These are phyloP conservation scores for Fusarium vanettenii DNA, from an alignment of 2,329 filamentous ascomycete genomes.

Conservation along the genomic window DNA sequence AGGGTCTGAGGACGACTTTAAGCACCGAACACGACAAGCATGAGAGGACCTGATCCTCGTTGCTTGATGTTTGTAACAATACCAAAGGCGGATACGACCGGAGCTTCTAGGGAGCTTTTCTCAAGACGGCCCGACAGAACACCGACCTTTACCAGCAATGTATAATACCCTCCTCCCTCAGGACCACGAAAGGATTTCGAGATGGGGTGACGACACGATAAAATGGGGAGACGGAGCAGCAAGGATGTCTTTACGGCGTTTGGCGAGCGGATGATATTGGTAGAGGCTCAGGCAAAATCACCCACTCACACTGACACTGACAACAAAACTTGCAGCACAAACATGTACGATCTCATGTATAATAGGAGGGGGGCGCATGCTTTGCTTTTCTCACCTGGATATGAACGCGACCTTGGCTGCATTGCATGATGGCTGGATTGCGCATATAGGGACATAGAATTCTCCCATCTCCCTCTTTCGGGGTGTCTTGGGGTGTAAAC, in stretches of 20 bases:
- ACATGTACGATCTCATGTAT: slow-evolving; percentile 31
- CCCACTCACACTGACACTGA: slow-evolving; percentile 11
- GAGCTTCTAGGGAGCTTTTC: background rate
- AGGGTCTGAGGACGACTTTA: background rate
- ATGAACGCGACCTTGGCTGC: slow-evolving; percentile 2
- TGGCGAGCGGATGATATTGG: slow-evolving; percentile 15
- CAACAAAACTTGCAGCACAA: background rate
- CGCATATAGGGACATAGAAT: slow-evolving; percentile 1
- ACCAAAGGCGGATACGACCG: background rate
- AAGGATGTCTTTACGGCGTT: slow-evolving; percentile 26
- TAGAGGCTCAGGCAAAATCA: slow-evolving; percentile 15
- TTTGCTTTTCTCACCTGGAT: background rate
- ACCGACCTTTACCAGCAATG: slow-evolving; percentile 8
- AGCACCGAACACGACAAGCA: background rate
- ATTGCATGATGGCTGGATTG: background rate
- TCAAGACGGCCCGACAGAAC: background rate
- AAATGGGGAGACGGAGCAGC: slow-evolving; percentile 13
- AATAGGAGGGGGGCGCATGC: slow-evolving; percentile 7
- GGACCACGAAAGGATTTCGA: slow-evolving; percentile 1
- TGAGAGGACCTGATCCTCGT: background rate
- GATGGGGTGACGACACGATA: slow-evolving; percentile 2
- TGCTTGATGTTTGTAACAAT: slow-evolving; percentile 22
- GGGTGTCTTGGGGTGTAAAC: background rate
- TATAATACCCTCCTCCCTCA: slow-evolving; percentile 10
- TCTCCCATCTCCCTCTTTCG: background rate